Conservation (phyloP, 2,329 filamentous ascomycete species). For the Ophiostoma sp. region DNA sequence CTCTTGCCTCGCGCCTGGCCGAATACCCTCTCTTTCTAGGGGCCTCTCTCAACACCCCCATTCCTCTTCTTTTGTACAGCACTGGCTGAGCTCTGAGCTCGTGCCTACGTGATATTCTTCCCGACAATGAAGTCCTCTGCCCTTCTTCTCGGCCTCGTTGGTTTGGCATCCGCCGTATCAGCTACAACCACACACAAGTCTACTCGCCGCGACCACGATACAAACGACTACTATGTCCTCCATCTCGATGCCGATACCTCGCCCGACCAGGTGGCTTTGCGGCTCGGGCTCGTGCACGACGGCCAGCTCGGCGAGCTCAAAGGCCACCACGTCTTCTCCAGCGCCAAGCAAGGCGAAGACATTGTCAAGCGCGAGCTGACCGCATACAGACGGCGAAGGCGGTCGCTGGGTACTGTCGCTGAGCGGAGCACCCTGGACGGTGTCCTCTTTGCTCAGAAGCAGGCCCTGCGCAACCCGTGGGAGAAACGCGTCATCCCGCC, state of each 20-base stretch:
- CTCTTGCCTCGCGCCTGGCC: background rate
- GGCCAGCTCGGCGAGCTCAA: slow-evolving; percentile 72
- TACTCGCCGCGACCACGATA: slow-evolving; percentile 64
- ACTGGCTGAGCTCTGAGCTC: slow-evolving; percentile 17
- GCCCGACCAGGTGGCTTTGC: slow-evolving; percentile 63
- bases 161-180: slow-evolving; percentile 43
- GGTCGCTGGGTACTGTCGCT: slow-evolving; percentile 37
- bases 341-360: slow-evolving; percentile 57
- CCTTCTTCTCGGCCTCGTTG: slow-evolving; percentile 49
- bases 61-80: background rate
- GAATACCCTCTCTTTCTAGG: background rate
- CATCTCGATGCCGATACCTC: slow-evolving; percentile 64
- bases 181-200: slow-evolving; percentile 32
- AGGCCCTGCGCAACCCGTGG: slow-evolving; percentile 46
- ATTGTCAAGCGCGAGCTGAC: slow-evolving; percentile 51
- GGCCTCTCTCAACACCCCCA: background rate
- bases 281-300: slow-evolving; percentile 72
- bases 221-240: slow-evolving; percentile 88
- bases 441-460: slow-evolving; percentile 76
- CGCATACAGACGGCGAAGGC: slow-evolving; percentile 56
- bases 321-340: slow-evolving; percentile 79
- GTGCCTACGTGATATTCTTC: slow-evolving; percentile 8
- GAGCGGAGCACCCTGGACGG: slow-evolving; percentile 59
- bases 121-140: slow-evolving; percentile 46
- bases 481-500: slow-evolving; percentile 47